Evolutionary conservation across 768 basidiomycete species (phyloP), one percentile per base, ranked within the genome.

Genomic region (Gyrodon lividus): DNA sequence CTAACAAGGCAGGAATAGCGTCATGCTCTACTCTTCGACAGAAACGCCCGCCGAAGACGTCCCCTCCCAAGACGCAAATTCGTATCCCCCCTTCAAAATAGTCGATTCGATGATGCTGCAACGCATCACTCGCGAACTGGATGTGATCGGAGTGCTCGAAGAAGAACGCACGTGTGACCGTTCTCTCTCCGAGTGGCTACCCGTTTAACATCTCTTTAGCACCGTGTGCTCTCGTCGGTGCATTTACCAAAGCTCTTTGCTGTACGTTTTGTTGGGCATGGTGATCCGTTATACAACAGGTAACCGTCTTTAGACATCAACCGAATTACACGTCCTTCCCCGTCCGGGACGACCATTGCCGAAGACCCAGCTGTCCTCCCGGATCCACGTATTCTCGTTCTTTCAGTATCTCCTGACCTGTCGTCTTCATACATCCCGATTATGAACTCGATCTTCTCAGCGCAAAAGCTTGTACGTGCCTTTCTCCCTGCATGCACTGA

Each of bases 401-500:
- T 99, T 47, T 95, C 93, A 35, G 93, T 97, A 48, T 96, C 95
- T 10, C 91, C 92, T 14, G 90, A 96, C 70, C 77, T 87, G 24
- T 87, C 90, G 8, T 79, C 86, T 7, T 92, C 94, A 9, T 99
- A 99, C 70, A 96, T 98, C 43, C 92, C 96, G 22, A 86, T 98
- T 66, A 99, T 99, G 97, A 98, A 98, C 67, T 87, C 94, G 48
- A 98, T 98, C 43, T 99, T 99, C 72, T 94, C 95, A 16, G 97
- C 97, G 5, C 97, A 99, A 70, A 99, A 99, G 74, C 77, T 93
- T 59, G 96, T 91, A 56, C 59, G 86, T 70, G 45, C 17, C 6
- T 5, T 19, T 50, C 30, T 37, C 24, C 46, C 41, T 37, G 34
- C 10, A 19, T 26, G 28, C 17, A 14, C 4, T 17, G 31, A 46